These are phyloP conservation scores for Pichia californica DNA, from an alignment of 805 yeast genomes.

Conservation along the genomic window DNA sequence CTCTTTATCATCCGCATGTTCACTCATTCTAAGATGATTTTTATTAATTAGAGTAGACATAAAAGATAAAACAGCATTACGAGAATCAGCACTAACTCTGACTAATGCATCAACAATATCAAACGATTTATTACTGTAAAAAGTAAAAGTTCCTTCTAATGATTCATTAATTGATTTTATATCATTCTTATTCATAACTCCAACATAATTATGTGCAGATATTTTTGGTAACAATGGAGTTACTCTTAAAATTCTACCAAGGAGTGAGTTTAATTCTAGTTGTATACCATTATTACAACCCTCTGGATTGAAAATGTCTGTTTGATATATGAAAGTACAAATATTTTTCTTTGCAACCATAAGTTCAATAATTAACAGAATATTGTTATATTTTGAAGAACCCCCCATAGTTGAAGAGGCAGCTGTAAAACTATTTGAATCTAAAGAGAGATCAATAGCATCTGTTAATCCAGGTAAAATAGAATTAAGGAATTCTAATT, in stretches of 20 bases:
- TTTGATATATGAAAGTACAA: slow-evolving; percentile 51
- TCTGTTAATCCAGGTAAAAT: slow-evolving; percentile 41
- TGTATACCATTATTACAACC: slow-evolving; percentile 40
- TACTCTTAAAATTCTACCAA: slow-evolving; percentile 72
- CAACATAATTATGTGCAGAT: slow-evolving; percentile 40
- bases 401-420: no score
- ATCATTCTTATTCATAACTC: slow-evolving; percentile 34
- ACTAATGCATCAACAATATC: slow-evolving; percentile 66
- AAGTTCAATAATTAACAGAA: slow-evolving; percentile 49
- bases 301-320: slow-evolving; percentile 47
- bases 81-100: slow-evolving; percentile 61
- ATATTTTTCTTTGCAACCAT: slow-evolving; percentile 55
- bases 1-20: slow-evolving; percentile 62
- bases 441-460: slow-evolving; percentile 29
- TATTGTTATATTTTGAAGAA: slow-evolving; percentile 46
- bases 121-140: slow-evolving; percentile 57
- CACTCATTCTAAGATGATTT: slow-evolving; percentile 83
- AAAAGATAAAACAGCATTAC: slow-evolving; percentile 59
- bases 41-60: slow-evolving; percentile 69
- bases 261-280: slow-evolving; percentile 54
- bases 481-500: slow-evolving; percentile 52
- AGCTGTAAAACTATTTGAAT: slow-evolving; percentile 22
- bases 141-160: slow-evolving; percentile 56
- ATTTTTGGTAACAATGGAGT: slow-evolving; percentile 63
- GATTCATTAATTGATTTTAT: slow-evolving; percentile 49